A percentile compares a stretch with the other conserved stretches of the same genome.
Conservation (phyloP, 176 grass and related monocot species). For the Neostapfia colusana region DNA sequence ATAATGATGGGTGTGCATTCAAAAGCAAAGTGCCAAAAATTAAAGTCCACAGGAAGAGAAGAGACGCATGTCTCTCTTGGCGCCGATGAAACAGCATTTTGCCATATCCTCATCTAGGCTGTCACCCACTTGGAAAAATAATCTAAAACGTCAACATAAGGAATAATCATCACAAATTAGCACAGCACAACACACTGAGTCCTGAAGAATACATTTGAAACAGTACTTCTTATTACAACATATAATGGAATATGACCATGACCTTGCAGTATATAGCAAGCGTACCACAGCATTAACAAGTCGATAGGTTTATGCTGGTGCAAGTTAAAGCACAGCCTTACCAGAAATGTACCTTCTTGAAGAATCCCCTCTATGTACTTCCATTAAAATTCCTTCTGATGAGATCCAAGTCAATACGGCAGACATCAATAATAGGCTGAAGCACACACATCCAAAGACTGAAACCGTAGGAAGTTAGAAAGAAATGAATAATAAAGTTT, state of each 20-base stretch:
- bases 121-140: constrained; percentile 50
- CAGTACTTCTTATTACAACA: constrained; percentile 15
- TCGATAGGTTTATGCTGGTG: not conserved
- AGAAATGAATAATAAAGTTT: constrained; percentile 31
- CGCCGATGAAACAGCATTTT: constrained; percentile 42
- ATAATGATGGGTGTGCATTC: constrained; percentile 52
- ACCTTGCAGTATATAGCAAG: constrained; percentile 24
- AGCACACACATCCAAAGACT: constrained; percentile 36
- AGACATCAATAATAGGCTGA: constrained; percentile 31
- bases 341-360: constrained; percentile 24
- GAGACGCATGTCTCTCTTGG: constrained; percentile 41
- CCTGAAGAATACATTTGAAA: constrained; percentile 33
- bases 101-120: constrained; percentile 52
- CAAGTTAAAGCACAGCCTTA: not conserved
- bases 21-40: constrained; percentile 59
- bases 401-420: not conserved
- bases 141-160: constrained; percentile 42
- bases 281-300: constrained; percentile 3
- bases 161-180: constrained; percentile 24
- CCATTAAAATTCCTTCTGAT: constrained; percentile 8
- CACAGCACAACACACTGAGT: constrained; percentile 38
- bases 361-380: not conserved
- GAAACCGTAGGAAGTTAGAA: constrained; percentile 21
- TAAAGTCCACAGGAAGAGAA: constrained; percentile 48
- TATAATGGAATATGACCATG: constrained; percentile 23